These are phyloP conservation scores for Apiotrichum gracile DNA, from an alignment of 1,284 basidiomycete genomes.

Conservation along the genomic window DNA sequence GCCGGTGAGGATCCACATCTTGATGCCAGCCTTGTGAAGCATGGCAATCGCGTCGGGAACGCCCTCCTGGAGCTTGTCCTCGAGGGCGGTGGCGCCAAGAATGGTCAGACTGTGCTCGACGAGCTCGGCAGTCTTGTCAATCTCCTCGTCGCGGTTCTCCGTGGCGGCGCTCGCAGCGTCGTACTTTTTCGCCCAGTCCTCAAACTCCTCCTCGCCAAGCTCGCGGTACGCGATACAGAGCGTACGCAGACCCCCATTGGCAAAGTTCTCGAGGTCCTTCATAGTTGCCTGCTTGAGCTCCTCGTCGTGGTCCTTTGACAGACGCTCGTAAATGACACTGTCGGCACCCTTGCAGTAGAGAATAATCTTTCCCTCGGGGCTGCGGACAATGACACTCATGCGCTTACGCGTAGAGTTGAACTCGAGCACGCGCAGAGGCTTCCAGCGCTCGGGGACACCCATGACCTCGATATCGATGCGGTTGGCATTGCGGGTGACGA, in stretches of 20 bases:
- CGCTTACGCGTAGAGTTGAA: slow-evolving; percentile 91
- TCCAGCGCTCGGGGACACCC: slow-evolving; percentile 78
- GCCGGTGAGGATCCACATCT: slow-evolving; percentile 73
- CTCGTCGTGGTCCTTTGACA: slow-evolving; percentile 67
- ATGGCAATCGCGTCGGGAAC: slow-evolving; percentile 93
- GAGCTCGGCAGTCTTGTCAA: slow-evolving; percentile 77
- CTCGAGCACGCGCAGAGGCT: slow-evolving; percentile 73
- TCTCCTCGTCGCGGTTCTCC: slow-evolving; percentile 77
- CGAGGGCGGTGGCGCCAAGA: slow-evolving; percentile 88
- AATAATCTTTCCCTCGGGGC: slow-evolving; percentile 71
- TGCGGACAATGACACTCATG: slow-evolving; percentile 84
- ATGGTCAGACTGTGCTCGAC: slow-evolving; percentile 78
- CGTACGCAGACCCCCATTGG: slow-evolving; percentile 86
- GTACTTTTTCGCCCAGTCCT: slow-evolving; percentile 71
- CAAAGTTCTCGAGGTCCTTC: slow-evolving; percentile 86
- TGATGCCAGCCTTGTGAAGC: slow-evolving; percentile 89
- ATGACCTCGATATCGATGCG: slow-evolving; percentile 83
- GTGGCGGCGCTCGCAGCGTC: slow-evolving; percentile 72
- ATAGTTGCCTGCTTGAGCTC: slow-evolving; percentile 69
- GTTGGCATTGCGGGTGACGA: slow-evolving; percentile 69
- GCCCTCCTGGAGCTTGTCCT: slow-evolving; percentile 95
- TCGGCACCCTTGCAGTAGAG: slow-evolving; percentile 97
- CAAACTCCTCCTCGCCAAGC: slow-evolving; percentile 75
- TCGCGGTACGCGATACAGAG: slow-evolving; percentile 81
- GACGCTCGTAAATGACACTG: slow-evolving; percentile 83